Conservation (phyloP, 75 land plant species). For the Cunninghamia lanceolata region DNA sequence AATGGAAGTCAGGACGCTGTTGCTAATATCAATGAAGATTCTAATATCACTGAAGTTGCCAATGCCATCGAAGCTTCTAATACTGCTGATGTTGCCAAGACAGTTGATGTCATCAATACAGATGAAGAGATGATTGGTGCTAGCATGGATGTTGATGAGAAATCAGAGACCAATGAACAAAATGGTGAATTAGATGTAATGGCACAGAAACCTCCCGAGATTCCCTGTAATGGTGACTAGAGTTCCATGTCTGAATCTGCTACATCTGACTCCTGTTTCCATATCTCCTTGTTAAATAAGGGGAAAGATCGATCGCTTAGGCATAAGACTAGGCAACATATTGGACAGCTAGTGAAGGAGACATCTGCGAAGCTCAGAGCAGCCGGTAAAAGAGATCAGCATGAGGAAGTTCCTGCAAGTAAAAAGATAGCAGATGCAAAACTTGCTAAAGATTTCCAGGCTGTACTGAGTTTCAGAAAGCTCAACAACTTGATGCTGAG, state of each 20-base stretch:
- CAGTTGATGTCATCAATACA: neutral
- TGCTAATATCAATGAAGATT: neutral
- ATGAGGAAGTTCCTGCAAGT: no score
- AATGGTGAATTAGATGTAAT: neutral
- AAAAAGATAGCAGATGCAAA: slow-evolving; percentile 72
- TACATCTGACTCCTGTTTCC: neutral
- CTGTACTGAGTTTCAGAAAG: slow-evolving; percentile 60
- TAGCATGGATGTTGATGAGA: neutral
- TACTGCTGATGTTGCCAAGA: neutral
- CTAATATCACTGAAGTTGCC: neutral
- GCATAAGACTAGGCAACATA: no score
- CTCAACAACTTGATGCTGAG: slow-evolving; percentile 61
- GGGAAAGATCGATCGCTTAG: neutral
- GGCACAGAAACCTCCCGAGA: neutral
- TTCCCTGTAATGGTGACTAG: slow-evolving; percentile 8
- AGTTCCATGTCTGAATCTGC: neutral
- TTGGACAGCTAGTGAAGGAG: no score
- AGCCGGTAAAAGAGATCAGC: no score
- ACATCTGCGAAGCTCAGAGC: no score
- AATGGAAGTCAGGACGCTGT: slow-evolving; percentile 1
- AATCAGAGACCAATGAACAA: slow-evolving; percentile 8
- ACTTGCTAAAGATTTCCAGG: slow-evolving; percentile 74
- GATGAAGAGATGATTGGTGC: slow-evolving; percentile 14
- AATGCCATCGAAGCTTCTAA: neutral
- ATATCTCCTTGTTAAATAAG: neutral